These are phyloP conservation scores for Citrullus colocynthis DNA, from an alignment of 306 rosid genomes.

Conservation along the genomic window DNA sequence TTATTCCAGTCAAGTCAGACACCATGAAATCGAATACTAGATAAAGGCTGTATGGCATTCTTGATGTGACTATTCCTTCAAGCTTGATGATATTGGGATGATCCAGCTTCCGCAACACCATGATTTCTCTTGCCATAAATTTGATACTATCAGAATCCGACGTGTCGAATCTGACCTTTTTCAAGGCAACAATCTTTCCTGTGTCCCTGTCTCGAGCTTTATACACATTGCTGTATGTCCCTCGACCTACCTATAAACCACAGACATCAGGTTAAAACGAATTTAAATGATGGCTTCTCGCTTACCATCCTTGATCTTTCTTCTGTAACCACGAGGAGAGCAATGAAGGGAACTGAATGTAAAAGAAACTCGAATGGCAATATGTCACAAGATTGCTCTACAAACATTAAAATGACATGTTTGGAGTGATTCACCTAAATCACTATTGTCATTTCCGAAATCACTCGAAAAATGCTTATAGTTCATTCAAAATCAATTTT, in stretches of 20 bases:
- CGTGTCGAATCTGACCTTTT: constrained; percentile 68
- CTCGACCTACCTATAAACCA: constrained; percentile 42
- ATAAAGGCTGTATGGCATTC: constrained; percentile 72
- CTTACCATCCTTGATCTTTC: neutral
- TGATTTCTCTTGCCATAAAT: constrained; percentile 80
- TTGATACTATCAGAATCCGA: constrained; percentile 55
- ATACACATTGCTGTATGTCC: constrained; percentile 78
- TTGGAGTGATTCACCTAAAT: no score
- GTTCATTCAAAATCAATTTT: no score
- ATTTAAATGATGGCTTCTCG: neutral
- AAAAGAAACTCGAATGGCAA: neutral
- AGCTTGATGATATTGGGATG: constrained; percentile 76
- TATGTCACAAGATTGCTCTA: neutral
- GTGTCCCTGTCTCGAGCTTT: constrained; percentile 54
- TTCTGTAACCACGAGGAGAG: neutral
- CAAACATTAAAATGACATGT: neutral
- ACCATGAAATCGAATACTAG: constrained; percentile 53
- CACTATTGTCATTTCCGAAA: no score
- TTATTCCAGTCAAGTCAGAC: constrained; percentile 38
- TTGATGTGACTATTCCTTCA: constrained; percentile 57
- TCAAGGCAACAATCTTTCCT: constrained; percentile 55
- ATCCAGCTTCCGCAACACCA: constrained; percentile 33
- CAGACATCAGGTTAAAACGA: neutral
- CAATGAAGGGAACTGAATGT: neutral
- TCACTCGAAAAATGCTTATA: no score